phyloP scores from a whole-genome alignment of 2,329 filamentous ascomycete genomes.

The Didymosphaeria variabile region DNA sequence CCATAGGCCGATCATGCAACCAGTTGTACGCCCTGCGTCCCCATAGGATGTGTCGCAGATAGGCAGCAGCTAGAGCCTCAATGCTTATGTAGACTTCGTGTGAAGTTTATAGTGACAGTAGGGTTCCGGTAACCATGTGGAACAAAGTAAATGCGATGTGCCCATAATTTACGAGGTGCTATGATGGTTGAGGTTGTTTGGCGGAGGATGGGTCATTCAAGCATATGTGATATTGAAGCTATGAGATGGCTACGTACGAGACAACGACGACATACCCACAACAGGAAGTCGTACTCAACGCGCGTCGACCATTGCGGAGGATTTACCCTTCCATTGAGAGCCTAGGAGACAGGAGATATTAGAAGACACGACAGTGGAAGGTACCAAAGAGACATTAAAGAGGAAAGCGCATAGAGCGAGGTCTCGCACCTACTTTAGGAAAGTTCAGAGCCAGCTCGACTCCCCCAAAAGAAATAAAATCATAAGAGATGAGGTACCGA shows the following conservation, averaged over 20 bases:
- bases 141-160: no score
- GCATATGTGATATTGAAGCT: no score
- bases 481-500: no score
- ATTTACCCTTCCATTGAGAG: no score
- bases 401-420: neutral
- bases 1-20: neutral
- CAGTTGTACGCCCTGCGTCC: neutral
- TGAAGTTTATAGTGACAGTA: neutral
- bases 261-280: neutral
- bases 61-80: conserved; percentile 4
- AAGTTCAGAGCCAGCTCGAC: neutral
- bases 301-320: neutral
- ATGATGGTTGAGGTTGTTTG: no score
- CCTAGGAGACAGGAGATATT: no score
- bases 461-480: neutral
- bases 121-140: no score
- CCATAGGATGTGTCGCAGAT: neutral
- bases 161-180: no score
- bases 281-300: neutral
- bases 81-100: conserved; percentile 1
- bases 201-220: no score
- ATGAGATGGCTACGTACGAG: no score
- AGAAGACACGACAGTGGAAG: neutral
- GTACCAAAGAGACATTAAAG: neutral
- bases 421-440: neutral